Base-by-base conservation (phyloP, 495 filamentous ascomycete species). In the Xylaria longipes region DNA sequence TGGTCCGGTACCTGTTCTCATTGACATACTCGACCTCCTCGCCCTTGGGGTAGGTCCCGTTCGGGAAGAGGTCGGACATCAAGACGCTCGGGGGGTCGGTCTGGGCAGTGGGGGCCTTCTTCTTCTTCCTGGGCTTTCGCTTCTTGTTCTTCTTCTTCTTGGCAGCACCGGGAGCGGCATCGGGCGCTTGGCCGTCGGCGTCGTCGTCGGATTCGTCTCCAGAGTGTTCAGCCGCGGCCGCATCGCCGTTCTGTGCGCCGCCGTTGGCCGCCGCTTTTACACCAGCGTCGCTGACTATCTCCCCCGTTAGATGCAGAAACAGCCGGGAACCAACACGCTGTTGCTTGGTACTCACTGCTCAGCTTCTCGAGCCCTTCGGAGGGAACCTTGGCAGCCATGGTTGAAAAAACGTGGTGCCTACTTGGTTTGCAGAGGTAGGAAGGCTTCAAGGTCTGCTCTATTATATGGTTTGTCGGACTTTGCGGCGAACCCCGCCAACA, bases 81-180 rank as follows among this genome's bases (percentile, higher is more conserved):
- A 89, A 85, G 27, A 97, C 91, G 43, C 92, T 88, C 0, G 94
- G 93, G 27, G 94, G 94, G 37, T 88, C 85, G 35, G 91, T 91
- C 83, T 97, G 94, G 67, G 88, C 84, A 27, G 91, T 93, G 25
- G 90, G 89, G 9, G 83, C 80, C 82, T 86, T 88, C 84, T 91
- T 91, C 88, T 91, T 92, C 87, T 91, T 94, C 86, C 89, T 93
- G 85, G 92, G 92, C 85, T 94, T 94, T 86, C 91, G 95, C 84
- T 93, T 93, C 84, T 94, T 94, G 80, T 88, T 87, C 79, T 88
- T 88, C 79, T 87, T 86, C 71, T 82, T 82, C 69, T 83, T 83
- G 57, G 82, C 83, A 6, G 78, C 83, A 3, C 77, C 85, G 22
- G 80, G 79, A 7, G 75, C 81, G 22, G 78, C 76, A n/a, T 80